These are phyloP conservation scores for Kodamaea suecica DNA, from an alignment of 1,139 yeast genomes.

Conservation along the genomic window DNA sequence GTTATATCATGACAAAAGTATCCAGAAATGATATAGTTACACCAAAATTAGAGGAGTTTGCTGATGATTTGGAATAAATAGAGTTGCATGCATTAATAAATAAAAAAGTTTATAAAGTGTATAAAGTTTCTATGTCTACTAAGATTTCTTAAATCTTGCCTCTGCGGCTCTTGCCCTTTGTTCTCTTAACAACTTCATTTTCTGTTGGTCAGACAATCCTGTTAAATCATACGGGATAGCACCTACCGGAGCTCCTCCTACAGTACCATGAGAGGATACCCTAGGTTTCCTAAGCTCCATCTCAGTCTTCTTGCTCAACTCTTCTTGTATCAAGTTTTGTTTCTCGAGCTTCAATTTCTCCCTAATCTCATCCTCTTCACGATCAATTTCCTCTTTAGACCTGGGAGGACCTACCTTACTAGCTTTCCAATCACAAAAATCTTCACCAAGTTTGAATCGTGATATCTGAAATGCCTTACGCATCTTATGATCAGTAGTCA, in stretches of 20 bases:
- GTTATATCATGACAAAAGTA: conserved; percentile 18
- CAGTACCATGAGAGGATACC: conserved; percentile 27
- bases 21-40: conserved; percentile 5
- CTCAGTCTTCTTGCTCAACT: conserved; percentile 39
- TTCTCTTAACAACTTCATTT: conserved; percentile 79
- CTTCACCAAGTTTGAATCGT: conserved; percentile 67
- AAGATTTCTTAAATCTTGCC: conserved; percentile 54
- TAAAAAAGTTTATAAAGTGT: neutral
- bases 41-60: neutral
- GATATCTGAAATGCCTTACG: conserved; percentile 65
- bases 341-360: conserved; percentile 36
- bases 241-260: conserved; percentile 23
- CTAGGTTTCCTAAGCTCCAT: conserved; percentile 35
- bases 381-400: conserved; percentile 60
- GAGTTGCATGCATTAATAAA: neutral
- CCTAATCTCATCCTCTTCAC: conserved; percentile 30
- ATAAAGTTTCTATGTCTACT: neutral
- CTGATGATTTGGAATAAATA: conserved; percentile 2
- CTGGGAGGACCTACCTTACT: conserved; percentile 68
- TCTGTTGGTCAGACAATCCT: conserved; percentile 61
- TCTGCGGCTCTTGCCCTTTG: conserved; percentile 97
- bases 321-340: conserved; percentile 37
- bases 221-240: conserved; percentile 23
- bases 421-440: conserved; percentile 61
- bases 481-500: conserved; percentile 44